Evolutionary conservation across 805 yeast species (phyloP), one percentile per base, ranked within the genome.

Genomic region (Saccharomycopsis microspora): DNA sequence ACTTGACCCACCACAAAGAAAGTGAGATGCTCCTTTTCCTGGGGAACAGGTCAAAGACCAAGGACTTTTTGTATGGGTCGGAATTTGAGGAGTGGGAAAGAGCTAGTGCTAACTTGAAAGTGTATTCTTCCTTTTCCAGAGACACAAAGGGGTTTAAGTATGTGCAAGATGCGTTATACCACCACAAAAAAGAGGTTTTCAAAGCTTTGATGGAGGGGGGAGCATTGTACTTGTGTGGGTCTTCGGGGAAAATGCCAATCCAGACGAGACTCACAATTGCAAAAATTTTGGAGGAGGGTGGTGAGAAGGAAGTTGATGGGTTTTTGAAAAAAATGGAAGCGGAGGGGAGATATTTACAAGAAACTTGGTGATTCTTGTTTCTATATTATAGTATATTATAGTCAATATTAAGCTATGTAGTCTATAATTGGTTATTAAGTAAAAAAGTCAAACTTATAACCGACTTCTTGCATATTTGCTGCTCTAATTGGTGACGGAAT

Each of bases 181-280:
- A 66, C 32, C 64, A 80, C 40, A 70, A 71, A 33, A 60, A 67
- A 3, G 43, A 67, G 27, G 64, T 90, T 1, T 51, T 37, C 29
- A 72, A 78, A 3, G 61, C 80, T 45, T 57, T 89, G 4, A 60
- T 75, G 1, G 66, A 78, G 9, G 60, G 69, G n/a, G 94, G 85
- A 0, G 62, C 74, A 0, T 65, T 93, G 4, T 88, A 81, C 59
- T 69, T 93, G 4, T 90, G 98, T 68, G 99, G 99, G 0, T 80
- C 95, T 10, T 80, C 94, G 30, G 97, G 98, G 0, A 76, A 76
- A 54, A 93, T 93, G 98, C 98, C 98, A 0, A 71, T 76, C 28
- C 88, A 81, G 63, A 93, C 90, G 1, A 68, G 95, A 49, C 64
- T 84, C n/a, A 90, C 97, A 0, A 60, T 93, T 31, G 76, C 74